Conservation (phyloP, 2,329 filamentous ascomycete genomes). For the Nothopassalora personata region DNA sequence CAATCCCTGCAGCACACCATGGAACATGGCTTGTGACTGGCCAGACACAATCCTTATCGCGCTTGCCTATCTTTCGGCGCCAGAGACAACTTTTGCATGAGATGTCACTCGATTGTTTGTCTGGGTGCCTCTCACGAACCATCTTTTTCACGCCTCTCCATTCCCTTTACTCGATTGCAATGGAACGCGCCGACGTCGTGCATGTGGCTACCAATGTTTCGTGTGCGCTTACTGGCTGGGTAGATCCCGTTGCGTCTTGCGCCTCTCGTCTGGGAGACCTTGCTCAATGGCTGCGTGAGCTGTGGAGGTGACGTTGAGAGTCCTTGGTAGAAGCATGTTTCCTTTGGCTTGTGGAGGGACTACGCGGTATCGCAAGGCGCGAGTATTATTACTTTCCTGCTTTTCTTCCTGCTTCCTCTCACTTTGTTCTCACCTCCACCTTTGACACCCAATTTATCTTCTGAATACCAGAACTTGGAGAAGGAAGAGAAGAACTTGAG, state of each 20-base stretch:
- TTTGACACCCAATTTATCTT: not conserved
- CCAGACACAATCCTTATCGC: not conserved
- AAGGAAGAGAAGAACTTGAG: not conserved
- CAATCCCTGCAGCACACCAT: not conserved
- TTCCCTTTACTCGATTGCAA: too few relatives aligned
- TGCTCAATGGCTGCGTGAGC: not conserved
- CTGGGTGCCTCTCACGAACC: too few relatives aligned
- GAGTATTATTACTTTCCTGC: not conserved
- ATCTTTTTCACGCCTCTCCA: too few relatives aligned
- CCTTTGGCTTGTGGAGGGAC: not conserved
- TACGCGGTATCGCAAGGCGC: not conserved
- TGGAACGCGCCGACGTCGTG: too few relatives aligned
- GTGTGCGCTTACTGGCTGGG: not conserved
- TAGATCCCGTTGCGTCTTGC: not conserved
- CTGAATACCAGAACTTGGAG: not conserved
- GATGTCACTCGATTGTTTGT: not conserved
- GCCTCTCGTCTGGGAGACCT: not conserved
- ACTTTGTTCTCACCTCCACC: not conserved
- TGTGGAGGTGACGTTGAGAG: not conserved
- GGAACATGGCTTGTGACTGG: not conserved
- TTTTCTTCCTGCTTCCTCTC: not conserved
- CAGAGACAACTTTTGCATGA: not conserved
- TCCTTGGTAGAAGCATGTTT: not conserved
- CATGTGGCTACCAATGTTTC: too few relatives aligned
- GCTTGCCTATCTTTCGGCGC: not conserved